Conservation (phyloP, 2,329 filamentous ascomycete genomes). For the Talaromyces verruculosus region DNA sequence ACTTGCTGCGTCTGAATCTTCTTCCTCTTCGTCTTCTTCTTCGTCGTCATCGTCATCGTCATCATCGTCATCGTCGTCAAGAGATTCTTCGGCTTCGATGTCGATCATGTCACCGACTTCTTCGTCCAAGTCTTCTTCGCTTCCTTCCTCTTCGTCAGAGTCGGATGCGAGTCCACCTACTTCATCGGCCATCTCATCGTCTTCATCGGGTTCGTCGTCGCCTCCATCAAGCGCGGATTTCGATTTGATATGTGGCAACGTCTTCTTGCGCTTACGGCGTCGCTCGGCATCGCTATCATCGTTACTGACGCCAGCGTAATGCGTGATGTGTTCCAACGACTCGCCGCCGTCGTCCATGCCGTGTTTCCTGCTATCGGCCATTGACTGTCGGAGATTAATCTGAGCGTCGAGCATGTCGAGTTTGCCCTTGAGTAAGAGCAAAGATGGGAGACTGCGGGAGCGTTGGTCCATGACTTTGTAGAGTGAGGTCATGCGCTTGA, state of each 20-base stretch:
- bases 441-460: constrained; percentile 73
- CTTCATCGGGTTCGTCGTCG: constrained; percentile 39
- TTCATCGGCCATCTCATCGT: constrained; percentile 37
- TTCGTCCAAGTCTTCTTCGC: constrained; percentile 40
- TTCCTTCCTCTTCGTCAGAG: constrained; percentile 49
- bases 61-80: constrained; percentile 57
- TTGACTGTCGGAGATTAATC: constrained; percentile 72
- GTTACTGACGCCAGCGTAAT: constrained; percentile 52
- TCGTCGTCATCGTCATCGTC: constrained; percentile 63
- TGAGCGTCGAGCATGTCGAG: constrained; percentile 92
- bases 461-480: constrained; percentile 87
- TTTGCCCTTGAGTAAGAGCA: constrained; percentile 90
- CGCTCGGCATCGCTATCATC: constrained; percentile 53
- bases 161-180: constrained; percentile 41
- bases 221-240: constrained; percentile 32
- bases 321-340: constrained; percentile 30
- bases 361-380: constrained; percentile 53
- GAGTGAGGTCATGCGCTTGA: constrained; percentile 73
- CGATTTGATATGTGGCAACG: constrained; percentile 35
- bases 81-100: constrained; percentile 51
- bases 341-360: constrained; percentile 56
- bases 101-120: constrained; percentile 44
- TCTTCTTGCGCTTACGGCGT: constrained; percentile 30
- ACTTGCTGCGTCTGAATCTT: constrained; percentile 63
- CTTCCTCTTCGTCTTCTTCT: constrained; percentile 60